phyloP scores from a whole-genome alignment of 148 eudicot species.

The Pharnaceum exiguum region DNA sequence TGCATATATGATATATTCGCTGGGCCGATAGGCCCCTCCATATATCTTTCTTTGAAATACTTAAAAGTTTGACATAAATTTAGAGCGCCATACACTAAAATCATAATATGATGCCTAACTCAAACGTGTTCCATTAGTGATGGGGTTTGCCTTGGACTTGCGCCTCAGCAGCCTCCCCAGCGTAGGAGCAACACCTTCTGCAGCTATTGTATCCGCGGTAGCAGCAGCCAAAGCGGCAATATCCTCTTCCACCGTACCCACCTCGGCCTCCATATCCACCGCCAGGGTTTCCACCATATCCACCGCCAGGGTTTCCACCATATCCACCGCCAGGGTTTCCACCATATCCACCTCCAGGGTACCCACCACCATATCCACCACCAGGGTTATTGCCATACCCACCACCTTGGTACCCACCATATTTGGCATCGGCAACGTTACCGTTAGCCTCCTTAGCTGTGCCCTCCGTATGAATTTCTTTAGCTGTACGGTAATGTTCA shows the following conservation, averaged over 20 bases:
- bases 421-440: conserved; percentile 9
- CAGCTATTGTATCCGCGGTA: conserved; percentile 13
- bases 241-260: conserved; percentile 5
- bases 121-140: too few relatives aligned
- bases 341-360: conserved; percentile 12
- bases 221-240: conserved; percentile 21
- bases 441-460: background rate
- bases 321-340: conserved; percentile 8
- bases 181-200: conserved; percentile 17
- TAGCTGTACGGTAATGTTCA: background rate
- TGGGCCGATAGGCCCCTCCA: too few relatives aligned
- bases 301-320: background rate
- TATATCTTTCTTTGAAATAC: too few relatives aligned
- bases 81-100: too few relatives aligned
- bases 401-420: conserved; percentile 14
- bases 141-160: conserved; percentile 5
- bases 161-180: conserved; percentile 3
- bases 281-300: background rate
- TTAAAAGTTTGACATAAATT: too few relatives aligned
- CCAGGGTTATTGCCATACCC: conserved; percentile 10
- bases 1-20: too few relatives aligned
- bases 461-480: background rate
- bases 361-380: conserved; percentile 11
- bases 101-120: too few relatives aligned
- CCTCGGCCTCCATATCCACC: background rate